Conservation (phyloP, 768 basidiomycete genomes). For the Amyloporia xantha region DNA sequence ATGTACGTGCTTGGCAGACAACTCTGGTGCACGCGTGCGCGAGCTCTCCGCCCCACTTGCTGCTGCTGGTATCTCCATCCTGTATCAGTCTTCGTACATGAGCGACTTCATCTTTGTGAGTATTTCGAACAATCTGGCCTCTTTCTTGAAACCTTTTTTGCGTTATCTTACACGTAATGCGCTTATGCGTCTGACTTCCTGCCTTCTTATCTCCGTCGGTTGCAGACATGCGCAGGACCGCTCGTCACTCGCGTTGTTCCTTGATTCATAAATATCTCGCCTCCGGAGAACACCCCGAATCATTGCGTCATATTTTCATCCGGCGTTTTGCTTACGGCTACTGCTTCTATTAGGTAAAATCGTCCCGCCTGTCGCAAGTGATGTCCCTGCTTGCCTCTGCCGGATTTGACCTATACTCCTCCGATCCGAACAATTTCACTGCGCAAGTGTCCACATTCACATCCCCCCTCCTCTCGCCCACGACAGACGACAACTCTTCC, state of each 20-base stretch:
- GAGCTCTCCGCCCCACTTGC: conserved; percentile 74
- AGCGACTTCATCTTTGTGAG: conserved; percentile 78
- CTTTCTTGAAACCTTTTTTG: not conserved
- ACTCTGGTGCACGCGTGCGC: conserved; percentile 64
- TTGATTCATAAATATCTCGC: too few relatives aligned
- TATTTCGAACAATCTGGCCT: conserved; percentile 6
- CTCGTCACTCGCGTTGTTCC: too few relatives aligned
- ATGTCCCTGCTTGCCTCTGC: conserved; percentile 50
- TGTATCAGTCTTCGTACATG: conserved; percentile 80
- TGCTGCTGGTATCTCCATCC: conserved; percentile 70
- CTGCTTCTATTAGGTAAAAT: conserved; percentile 47
- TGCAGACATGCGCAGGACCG: not conserved
- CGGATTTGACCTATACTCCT: conserved; percentile 54
- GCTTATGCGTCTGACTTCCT: conserved; percentile 4
- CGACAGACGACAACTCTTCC: conserved; percentile 13
- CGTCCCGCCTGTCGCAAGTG: conserved; percentile 55
- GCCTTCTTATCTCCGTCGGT: conserved; percentile 2
- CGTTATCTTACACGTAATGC: conserved; percentile 5
- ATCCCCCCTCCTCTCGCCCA: conserved; percentile 20
- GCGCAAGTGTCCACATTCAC: conserved; percentile 22
- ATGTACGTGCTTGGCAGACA: conserved; percentile 33
- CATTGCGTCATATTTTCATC: not conserved
- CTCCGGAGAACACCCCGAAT: too few relatives aligned
- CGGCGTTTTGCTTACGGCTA: not conserved
- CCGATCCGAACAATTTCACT: conserved; percentile 21